Evolutionary conservation across 2,329 filamentous ascomycete genomes (phyloP).

Genomic region (Cyclaneusma minus): DNA sequence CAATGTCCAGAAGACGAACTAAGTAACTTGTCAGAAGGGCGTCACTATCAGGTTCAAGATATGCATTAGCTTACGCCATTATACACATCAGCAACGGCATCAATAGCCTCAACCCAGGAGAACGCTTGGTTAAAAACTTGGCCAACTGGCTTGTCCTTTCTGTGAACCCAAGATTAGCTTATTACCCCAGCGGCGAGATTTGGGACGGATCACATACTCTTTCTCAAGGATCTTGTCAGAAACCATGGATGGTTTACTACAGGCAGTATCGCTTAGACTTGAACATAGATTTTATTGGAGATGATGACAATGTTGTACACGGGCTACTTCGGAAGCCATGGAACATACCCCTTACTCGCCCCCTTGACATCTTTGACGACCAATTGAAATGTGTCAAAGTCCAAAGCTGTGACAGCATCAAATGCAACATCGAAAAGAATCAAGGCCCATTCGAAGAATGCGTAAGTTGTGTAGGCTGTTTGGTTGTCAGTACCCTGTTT

Average conservation of each 20-base stretch:
- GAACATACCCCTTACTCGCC: conserved; percentile 94
- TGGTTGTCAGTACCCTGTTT: conserved; percentile 10
- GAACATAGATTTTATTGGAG: conserved; percentile 13
- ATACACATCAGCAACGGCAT: conserved; percentile 79
- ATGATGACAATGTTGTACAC: conserved; percentile 32
- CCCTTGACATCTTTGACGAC: conserved; percentile 81
- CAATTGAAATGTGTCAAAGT: conserved; percentile 82
- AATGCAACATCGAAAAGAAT: conserved; percentile 93
- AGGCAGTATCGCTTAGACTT: conserved; percentile 18
- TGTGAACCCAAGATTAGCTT: conserved; percentile 22
- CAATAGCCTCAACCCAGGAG: conserved; percentile 57
- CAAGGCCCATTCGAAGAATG: conserved; percentile 95
- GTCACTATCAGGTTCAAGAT: no score
- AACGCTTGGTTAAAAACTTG: conserved; percentile 58
- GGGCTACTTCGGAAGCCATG: conserved; percentile 79
- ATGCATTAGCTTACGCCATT: conserved; percentile 56
- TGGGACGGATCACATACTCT: conserved; percentile 40
- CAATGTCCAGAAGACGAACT: conserved; percentile 94
- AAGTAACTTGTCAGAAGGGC: no score
- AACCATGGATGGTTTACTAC: conserved; percentile 25
- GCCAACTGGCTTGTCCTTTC: conserved; percentile 60
- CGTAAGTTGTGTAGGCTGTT: conserved; percentile 87
- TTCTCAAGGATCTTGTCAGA: conserved; percentile 46
- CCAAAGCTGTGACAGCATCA: conserved; percentile 83
- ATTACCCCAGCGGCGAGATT: conserved; percentile 8